A percentile compares a stretch with the other conserved stretches of the same genome.
These are phyloP conservation scores for Microbotryum saponariae DNA, from an alignment of 1,284 basidiomycete species.

Conservation along the genomic window DNA sequence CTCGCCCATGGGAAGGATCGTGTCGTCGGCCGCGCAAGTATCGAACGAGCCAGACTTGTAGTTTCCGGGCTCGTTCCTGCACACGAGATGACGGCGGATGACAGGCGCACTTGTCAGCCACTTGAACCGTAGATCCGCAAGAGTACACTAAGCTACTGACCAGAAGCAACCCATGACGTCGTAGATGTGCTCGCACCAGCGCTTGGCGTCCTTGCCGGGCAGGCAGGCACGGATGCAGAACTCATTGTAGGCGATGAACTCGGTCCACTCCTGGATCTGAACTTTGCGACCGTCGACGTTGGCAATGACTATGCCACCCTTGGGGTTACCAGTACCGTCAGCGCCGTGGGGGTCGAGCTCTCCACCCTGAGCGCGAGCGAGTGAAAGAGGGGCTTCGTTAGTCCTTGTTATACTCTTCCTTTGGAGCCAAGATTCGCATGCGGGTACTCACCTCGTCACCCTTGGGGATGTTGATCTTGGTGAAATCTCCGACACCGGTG, in stretches of 20 bases:
- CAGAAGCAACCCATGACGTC: constrained; percentile 9
- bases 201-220: constrained; percentile 16
- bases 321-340: constrained; percentile 36
- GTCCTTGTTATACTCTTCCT: neutral
- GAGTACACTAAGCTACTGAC: neutral
- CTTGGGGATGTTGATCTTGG: constrained; percentile 41
- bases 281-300: constrained; percentile 21
- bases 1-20: constrained; percentile 53
- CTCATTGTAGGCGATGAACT: constrained; percentile 27
- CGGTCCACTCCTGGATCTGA: constrained; percentile 37
- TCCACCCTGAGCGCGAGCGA: constrained; percentile 5
- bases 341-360: constrained; percentile 31
- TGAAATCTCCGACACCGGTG: constrained; percentile 45
- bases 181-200: constrained; percentile 39
- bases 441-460: constrained; percentile 41
- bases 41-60: constrained; percentile 50
- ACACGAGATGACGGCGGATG: constrained; percentile 37
- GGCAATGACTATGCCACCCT: constrained; percentile 36
- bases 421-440: constrained; percentile 38
- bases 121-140: constrained; percentile 9
- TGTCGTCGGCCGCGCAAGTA: constrained; percentile 47
- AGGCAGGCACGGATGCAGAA: constrained; percentile 36
- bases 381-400: neutral
- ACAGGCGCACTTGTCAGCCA: constrained; percentile 38
- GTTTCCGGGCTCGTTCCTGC: constrained; percentile 51